Conservation (phyloP, 371 early-diverging fungal species). For the Catenaria anguillulae region DNA sequence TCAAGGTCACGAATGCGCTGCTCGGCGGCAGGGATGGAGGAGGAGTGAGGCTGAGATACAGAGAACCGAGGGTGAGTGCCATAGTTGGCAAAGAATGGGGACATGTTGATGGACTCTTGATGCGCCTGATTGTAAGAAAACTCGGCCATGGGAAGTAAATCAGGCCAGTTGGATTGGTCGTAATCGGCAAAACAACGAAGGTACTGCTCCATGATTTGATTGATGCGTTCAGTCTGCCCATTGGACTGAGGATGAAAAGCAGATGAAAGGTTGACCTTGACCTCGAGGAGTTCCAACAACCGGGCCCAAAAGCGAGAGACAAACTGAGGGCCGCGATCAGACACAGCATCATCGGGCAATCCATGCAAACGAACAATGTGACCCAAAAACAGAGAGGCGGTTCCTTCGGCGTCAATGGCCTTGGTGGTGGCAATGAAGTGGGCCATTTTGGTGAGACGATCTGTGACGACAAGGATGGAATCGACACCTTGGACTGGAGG, state of each 20-base stretch:
- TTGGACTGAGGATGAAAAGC: constrained; percentile 35
- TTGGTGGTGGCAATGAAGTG: background rate
- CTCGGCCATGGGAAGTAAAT: constrained; percentile 20
- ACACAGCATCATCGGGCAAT: constrained; percentile 18
- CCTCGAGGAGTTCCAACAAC: constrained; percentile 14
- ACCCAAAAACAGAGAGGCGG: constrained; percentile 9
- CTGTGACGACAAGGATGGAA: constrained; percentile 11
- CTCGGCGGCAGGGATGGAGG: no score
- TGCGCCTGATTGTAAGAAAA: constrained; percentile 21
- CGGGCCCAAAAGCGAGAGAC: constrained; percentile 21
- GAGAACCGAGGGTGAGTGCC: background rate
- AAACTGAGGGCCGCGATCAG: constrained; percentile 29
- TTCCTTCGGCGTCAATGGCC: background rate
- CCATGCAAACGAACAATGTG: constrained; percentile 19
- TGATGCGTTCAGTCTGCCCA: constrained; percentile 32
- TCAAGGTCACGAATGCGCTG: no score
- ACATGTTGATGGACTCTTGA: constrained; percentile 9
- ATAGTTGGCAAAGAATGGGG: constrained; percentile 13
- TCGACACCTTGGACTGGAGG: constrained; percentile 9
- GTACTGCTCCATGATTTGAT: constrained; percentile 22
- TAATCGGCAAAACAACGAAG: constrained; percentile 18
- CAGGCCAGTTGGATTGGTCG: constrained; percentile 22
- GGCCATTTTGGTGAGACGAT: background rate
- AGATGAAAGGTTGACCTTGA: constrained; percentile 18
- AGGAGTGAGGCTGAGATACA: no score